These are phyloP conservation scores for Colletotrichum lindemuthianum DNA, from an alignment of 2,329 filamentous ascomycete species.

Conservation along the genomic window DNA sequence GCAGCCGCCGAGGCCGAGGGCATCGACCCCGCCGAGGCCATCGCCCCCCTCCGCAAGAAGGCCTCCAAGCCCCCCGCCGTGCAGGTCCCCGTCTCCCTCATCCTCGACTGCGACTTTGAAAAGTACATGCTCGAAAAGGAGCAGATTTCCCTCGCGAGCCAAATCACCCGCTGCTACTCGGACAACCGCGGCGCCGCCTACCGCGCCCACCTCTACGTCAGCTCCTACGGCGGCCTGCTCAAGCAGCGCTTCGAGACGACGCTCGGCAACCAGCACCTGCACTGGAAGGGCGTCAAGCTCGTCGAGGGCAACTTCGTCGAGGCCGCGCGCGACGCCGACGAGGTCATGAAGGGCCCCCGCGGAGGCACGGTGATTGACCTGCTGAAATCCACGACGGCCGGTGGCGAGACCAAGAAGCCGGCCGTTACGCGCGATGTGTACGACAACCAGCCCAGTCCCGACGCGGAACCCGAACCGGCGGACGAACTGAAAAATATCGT, in stretches of 20 bases:
- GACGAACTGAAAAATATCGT: slow-evolving; percentile 65
- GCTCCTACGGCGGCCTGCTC: slow-evolving; percentile 80
- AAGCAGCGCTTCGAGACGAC: slow-evolving; percentile 83
- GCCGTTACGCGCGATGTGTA: slow-evolving; percentile 45
- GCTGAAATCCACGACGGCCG: slow-evolving; percentile 54
- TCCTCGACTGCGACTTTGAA: slow-evolving; percentile 94
- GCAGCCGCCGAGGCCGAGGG: slow-evolving; percentile 54
- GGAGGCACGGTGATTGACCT: slow-evolving; percentile 69
- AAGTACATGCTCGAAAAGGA: slow-evolving; percentile 89
- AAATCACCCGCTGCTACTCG: slow-evolving; percentile 89
- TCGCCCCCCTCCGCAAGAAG: slow-evolving; percentile 40
- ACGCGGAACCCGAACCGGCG: slow-evolving; percentile 43
- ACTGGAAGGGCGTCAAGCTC: slow-evolving; percentile 84
- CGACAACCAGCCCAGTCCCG: slow-evolving; percentile 47
- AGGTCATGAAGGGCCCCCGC: slow-evolving; percentile 69
- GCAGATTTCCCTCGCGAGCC: slow-evolving; percentile 80
- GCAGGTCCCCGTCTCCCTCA: slow-evolving; percentile 79
- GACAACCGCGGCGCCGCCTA: slow-evolving; percentile 80
- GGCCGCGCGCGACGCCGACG: slow-evolving; percentile 72
- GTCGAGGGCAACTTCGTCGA: slow-evolving; percentile 78
- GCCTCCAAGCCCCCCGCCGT: slow-evolving; percentile 48
- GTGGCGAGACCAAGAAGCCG: slow-evolving; percentile 39
- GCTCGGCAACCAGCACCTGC: slow-evolving; percentile 74
- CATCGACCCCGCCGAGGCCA: slow-evolving; percentile 50
- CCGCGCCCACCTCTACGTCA: slow-evolving; percentile 78